Percentiles rank a stretch among this genome's conserved stretches.
phyloP scores from a whole-genome alignment of 2,329 filamentous ascomycete genomes.

The Sclerotinia subarctica region DNA sequence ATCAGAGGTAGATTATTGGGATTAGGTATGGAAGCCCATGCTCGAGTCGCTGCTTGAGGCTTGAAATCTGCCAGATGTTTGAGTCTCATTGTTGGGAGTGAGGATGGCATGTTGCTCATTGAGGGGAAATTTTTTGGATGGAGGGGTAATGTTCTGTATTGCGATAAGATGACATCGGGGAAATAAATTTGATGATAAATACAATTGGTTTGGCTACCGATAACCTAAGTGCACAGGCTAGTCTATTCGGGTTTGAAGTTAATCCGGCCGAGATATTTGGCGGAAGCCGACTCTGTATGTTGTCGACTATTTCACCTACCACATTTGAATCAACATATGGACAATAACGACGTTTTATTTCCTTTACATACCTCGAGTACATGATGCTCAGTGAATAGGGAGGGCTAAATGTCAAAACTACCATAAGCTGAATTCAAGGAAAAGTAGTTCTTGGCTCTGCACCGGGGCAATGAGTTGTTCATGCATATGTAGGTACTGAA shows the following conservation, averaged over 20 bases:
- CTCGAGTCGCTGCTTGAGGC: constrained; percentile 62
- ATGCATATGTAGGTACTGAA: background rate
- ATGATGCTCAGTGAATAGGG: too few species aligned
- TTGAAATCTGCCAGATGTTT: constrained; percentile 36
- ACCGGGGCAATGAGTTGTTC: background rate
- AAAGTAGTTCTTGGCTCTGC: background rate
- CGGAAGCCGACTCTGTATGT: background rate
- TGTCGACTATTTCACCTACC: background rate
- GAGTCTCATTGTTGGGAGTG: constrained; percentile 7
- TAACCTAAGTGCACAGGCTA: background rate
- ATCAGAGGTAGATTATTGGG: constrained; percentile 76
- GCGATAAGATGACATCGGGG: constrained; percentile 2
- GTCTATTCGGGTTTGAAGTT: background rate
- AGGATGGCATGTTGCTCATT: background rate
- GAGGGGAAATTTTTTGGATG: constrained; percentile 17
- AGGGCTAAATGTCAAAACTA: too few species aligned
- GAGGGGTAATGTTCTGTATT: constrained; percentile 19
- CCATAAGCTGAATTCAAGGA: background rate
- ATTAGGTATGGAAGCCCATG: constrained; percentile 84
- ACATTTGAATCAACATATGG: background rate
- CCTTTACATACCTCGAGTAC: background rate
- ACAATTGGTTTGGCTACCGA: background rate
- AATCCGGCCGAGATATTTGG: background rate
- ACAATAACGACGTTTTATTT: background rate
- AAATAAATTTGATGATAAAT: constrained; percentile 4